These are phyloP conservation scores for Podospora comata DNA, from an alignment of 495 filamentous ascomycete species.

Conservation along the genomic window DNA sequence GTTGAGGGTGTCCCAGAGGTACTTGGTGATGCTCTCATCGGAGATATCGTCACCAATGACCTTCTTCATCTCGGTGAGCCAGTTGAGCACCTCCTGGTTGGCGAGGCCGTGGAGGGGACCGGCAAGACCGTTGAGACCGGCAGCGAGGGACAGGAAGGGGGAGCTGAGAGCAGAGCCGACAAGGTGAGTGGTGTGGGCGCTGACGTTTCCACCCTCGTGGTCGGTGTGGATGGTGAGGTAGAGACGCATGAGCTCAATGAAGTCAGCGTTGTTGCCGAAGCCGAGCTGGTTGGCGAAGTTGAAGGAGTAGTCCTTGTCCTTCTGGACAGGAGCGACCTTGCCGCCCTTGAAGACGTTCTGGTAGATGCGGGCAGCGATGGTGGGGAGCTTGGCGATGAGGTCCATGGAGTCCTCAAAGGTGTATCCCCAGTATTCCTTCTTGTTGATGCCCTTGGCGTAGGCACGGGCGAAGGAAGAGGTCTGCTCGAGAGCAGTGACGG, in stretches of 20 bases:
- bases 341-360: slow-evolving; percentile 99
- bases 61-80: slow-evolving; percentile 99
- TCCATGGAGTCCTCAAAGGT: slow-evolving; percentile 99
- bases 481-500: slow-evolving; percentile 96
- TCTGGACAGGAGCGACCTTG: slow-evolving; percentile 91
- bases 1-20: slow-evolving; percentile 97
- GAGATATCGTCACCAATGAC: slow-evolving; percentile 87
- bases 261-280: slow-evolving; percentile 91
- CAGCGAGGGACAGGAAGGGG: slow-evolving; percentile 90
- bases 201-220: slow-evolving; percentile 98
- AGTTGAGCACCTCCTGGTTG: slow-evolving; percentile 98
- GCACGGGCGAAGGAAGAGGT: slow-evolving; percentile 96
- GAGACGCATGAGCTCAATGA: slow-evolving; percentile 94
- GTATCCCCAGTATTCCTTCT: slow-evolving; percentile 98
- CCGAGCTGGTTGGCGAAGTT: slow-evolving; percentile 99
- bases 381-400: slow-evolving; percentile 98
- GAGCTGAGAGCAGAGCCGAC: slow-evolving; percentile 97
- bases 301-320: slow-evolving; percentile 97
- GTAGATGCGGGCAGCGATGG: slow-evolving; percentile 97
- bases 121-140: slow-evolving; percentile 95
- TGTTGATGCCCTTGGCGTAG: slow-evolving; percentile 97
- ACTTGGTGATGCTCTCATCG: slow-evolving; percentile 92
- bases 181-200: slow-evolving; percentile 95
- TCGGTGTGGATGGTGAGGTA: slow-evolving; percentile 99
- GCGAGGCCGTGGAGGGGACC: slow-evolving; percentile 97